Evolutionary conservation across 2,329 filamentous ascomycete genomes (phyloP).

Genomic region (Sclerotinia subarctica): DNA sequence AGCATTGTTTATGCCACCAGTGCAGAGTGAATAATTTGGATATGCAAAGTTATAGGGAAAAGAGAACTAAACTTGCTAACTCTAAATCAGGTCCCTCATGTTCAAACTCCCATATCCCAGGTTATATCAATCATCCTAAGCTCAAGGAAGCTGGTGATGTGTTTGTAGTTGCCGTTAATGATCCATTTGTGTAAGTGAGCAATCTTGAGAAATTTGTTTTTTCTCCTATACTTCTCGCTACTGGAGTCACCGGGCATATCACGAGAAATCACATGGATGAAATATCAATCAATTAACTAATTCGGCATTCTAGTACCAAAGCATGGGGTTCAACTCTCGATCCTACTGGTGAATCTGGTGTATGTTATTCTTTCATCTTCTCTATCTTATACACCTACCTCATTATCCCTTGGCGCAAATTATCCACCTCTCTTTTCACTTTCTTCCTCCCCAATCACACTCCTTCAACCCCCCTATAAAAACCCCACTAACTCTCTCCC

Average conservation of each 20-base stretch:
- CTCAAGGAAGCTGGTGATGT: constrained; percentile 78
- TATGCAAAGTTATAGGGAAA: neutral
- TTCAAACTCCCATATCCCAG: constrained; percentile 72
- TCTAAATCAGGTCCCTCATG: constrained; percentile 53
- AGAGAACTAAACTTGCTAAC: neutral
- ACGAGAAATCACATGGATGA: neutral
- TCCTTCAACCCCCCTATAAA: constrained; percentile 72
- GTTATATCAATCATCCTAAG: constrained; percentile 76
- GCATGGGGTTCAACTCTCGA: constrained; percentile 81
- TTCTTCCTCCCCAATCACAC: constrained; percentile 53
- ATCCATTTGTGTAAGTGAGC: constrained; percentile 79
- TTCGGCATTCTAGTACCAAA: constrained; percentile 64
- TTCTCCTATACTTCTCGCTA: neutral
- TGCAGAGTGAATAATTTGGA: neutral
- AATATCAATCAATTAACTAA: neutral
- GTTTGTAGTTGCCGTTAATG: constrained; percentile 90
- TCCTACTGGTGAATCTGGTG: constrained; percentile 68
- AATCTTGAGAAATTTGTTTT: too few species aligned
- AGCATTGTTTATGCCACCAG: too few species aligned
- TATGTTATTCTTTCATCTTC: constrained; percentile 46
- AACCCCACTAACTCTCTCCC: constrained; percentile 42
- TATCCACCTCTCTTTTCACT: constrained; percentile 55
- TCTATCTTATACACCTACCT: neutral
- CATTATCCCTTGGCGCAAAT: constrained; percentile 79
- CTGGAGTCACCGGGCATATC: neutral